These are phyloP conservation scores for Testicularia cyperi DNA, from an alignment of 1,284 basidiomycete genomes.

Conservation along the genomic window DNA sequence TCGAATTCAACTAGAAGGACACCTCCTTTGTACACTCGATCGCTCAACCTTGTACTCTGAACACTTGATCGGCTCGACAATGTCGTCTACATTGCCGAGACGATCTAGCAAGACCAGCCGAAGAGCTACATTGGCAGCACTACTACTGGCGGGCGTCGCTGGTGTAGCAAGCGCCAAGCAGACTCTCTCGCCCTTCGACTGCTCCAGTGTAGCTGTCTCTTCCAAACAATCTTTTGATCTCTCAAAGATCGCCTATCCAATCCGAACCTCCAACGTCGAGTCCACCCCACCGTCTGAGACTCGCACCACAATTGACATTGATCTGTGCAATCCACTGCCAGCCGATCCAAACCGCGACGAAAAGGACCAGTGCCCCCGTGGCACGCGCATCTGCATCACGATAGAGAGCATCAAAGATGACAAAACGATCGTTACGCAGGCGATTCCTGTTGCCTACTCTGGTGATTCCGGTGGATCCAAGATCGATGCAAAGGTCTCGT, in stretches of 20 bases:
- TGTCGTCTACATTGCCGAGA: too few species aligned
- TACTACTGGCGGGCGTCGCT: too few species aligned
- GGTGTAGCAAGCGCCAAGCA: too few species aligned
- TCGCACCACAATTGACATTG: slow-evolving; percentile 30
- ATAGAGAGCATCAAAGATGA: slow-evolving; percentile 39
- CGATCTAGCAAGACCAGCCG: too few species aligned
- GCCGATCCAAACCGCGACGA: slow-evolving; percentile 15
- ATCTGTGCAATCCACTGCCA: slow-evolving; percentile 35
- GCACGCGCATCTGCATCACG: slow-evolving; percentile 42
- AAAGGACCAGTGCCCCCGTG: slow-evolving; percentile 37
- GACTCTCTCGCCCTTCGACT: slow-evolving; percentile 34
- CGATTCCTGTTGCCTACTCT: slow-evolving; percentile 40
- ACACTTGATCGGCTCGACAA: too few species aligned
- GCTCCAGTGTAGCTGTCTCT: slow-evolving; percentile 22
- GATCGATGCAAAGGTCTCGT: slow-evolving; percentile 34
- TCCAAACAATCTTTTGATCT: slow-evolving; percentile 32
- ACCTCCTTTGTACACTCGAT: too few species aligned
- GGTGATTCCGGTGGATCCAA: slow-evolving; percentile 23
- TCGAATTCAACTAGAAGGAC: too few species aligned
- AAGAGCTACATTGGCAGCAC: too few species aligned
- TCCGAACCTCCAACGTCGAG: slow-evolving; percentile 30
- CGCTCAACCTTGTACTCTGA: too few species aligned
- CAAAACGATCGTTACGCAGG: slow-evolving; percentile 32
- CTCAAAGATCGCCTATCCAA: slow-evolving; percentile 31
- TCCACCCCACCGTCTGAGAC: slow-evolving; percentile 35